These are phyloP conservation scores for Fusarium sulawesiense DNA, from an alignment of 2,329 filamentous ascomycete genomes.

Conservation along the genomic window DNA sequence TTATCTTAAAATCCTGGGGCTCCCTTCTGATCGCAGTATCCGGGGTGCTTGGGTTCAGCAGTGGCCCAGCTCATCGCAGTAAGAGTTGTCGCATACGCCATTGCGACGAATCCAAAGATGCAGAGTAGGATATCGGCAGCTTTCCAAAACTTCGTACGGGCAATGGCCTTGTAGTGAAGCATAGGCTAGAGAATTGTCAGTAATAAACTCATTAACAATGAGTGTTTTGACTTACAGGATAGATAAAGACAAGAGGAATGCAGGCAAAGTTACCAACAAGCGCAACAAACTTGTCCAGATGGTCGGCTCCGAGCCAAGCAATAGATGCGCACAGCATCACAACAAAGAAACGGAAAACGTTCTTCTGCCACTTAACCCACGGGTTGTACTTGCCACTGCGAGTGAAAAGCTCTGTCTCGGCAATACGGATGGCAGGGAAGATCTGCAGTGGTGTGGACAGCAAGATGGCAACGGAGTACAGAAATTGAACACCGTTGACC, in stretches of 20 bases:
- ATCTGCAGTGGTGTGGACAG: slow-evolving; percentile 95
- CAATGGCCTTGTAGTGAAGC: slow-evolving; percentile 86
- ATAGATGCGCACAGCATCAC: slow-evolving; percentile 87
- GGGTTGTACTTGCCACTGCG: slow-evolving; percentile 97
- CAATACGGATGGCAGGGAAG: slow-evolving; percentile 97
- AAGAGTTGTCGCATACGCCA: slow-evolving; percentile 90
- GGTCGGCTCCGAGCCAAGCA: slow-evolving; percentile 90
- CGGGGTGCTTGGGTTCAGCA: slow-evolving; percentile 61
- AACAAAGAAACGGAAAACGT: slow-evolving; percentile 92
- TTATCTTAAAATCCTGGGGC: slow-evolving; percentile 31
- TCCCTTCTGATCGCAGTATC: slow-evolving; percentile 63
- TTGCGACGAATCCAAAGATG: slow-evolving; percentile 84
- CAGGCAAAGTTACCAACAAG: slow-evolving; percentile 98
- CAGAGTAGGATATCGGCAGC: slow-evolving; percentile 79
- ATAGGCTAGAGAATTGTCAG: slow-evolving; percentile 74
- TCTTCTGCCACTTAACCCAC: slow-evolving; percentile 99
- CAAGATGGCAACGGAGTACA: slow-evolving; percentile 98
- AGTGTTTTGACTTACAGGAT: slow-evolving; percentile 77
- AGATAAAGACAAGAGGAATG: slow-evolving; percentile 96
- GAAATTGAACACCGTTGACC: slow-evolving; percentile 94
- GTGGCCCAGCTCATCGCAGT: slow-evolving; percentile 89
- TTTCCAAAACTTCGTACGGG: slow-evolving; percentile 74
- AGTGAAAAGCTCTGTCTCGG: slow-evolving; percentile 93
- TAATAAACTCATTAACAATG: neutral
- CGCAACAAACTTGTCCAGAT: slow-evolving; percentile 97